These are phyloP conservation scores for Hypsizygus marmoreus DNA, from an alignment of 768 basidiomycete genomes.

Conservation along the genomic window DNA sequence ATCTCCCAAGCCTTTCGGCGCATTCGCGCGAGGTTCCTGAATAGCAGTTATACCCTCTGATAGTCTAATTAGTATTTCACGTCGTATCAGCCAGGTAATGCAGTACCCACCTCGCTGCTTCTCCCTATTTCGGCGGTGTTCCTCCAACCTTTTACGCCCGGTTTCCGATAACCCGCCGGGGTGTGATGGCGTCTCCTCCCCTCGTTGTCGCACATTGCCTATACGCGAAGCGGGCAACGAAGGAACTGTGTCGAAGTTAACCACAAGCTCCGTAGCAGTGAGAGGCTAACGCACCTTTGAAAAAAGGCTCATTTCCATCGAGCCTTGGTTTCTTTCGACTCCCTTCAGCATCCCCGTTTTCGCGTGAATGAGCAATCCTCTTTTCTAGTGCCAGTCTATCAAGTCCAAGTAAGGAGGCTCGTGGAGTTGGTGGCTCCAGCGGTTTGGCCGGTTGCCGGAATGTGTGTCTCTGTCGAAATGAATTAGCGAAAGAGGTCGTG, in stretches of 20 bases:
- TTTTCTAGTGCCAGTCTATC: conserved; percentile 91
- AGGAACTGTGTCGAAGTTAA: conserved; percentile 65
- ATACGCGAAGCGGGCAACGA: conserved; percentile 59
- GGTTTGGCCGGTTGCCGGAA: conserved; percentile 78
- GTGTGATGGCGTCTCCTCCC: conserved; percentile 92
- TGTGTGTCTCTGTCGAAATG: conserved; percentile 61
- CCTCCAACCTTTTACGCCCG: conserved; percentile 73
- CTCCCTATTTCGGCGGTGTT: conserved; percentile 70
- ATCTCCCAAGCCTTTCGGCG: conserved; percentile 82
- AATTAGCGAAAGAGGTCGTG: not conserved
- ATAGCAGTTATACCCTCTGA: conserved; percentile 73
- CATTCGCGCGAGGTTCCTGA: conserved; percentile 57
- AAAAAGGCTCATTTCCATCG: conserved; percentile 67
- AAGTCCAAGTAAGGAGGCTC: conserved; percentile 81
- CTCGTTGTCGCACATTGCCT: conserved; percentile 68
- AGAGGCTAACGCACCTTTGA: conserved; percentile 69
- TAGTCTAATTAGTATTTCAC: conserved; percentile 7
- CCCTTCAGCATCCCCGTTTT: conserved; percentile 42
- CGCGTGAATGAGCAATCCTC: conserved; percentile 54
- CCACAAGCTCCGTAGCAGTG: not conserved
- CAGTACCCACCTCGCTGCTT: conserved; percentile 58
- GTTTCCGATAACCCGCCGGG: conserved; percentile 84
- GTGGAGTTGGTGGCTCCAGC: conserved; percentile 75
- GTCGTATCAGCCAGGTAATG: not conserved
- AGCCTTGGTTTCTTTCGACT: conserved; percentile 69